Conservation (phyloP, 768 basidiomycete genomes). For the Albatrellus ellisii region DNA sequence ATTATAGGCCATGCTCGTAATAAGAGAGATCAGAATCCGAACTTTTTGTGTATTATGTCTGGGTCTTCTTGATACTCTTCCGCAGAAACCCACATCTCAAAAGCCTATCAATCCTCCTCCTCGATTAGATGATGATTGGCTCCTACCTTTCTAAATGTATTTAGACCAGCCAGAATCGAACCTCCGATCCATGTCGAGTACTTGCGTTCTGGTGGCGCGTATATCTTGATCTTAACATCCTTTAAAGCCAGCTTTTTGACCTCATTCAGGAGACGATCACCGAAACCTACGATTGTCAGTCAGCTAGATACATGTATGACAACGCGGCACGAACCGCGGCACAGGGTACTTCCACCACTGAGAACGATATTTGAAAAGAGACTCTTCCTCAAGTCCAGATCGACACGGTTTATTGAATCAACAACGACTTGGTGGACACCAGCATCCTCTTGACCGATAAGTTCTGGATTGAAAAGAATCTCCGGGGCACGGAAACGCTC, state of each 20-base stretch:
- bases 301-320: conserved; percentile 14
- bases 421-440: conserved; percentile 98
- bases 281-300: conserved; percentile 54
- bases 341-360: conserved; percentile 92
- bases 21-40: conserved; percentile 48
- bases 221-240: conserved; percentile 98
- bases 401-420: conserved; percentile 94
- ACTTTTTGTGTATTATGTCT: conserved; percentile 95
- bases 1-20: no score
- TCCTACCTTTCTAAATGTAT: conserved; percentile 91
- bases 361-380: conserved; percentile 95
- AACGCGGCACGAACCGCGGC: conserved; percentile 51
- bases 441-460: conserved; percentile 91
- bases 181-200: conserved; percentile 98
- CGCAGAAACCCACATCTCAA: conserved; percentile 97
- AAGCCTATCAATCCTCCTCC: conserved; percentile 4
- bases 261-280: conserved; percentile 91
- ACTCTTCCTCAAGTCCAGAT: conserved; percentile 90
- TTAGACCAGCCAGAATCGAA: conserved; percentile 89
- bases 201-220: conserved; percentile 98
- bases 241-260: conserved; percentile 92
- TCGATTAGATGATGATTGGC: neutral
- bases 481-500: conserved; percentile 97
- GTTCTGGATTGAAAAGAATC: conserved; percentile 93
- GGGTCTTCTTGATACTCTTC: conserved; percentile 99